Evolutionary conservation across 108 stramenopile species (phyloP).

Genomic region (Fragilariopsis cylindrus): DNA sequence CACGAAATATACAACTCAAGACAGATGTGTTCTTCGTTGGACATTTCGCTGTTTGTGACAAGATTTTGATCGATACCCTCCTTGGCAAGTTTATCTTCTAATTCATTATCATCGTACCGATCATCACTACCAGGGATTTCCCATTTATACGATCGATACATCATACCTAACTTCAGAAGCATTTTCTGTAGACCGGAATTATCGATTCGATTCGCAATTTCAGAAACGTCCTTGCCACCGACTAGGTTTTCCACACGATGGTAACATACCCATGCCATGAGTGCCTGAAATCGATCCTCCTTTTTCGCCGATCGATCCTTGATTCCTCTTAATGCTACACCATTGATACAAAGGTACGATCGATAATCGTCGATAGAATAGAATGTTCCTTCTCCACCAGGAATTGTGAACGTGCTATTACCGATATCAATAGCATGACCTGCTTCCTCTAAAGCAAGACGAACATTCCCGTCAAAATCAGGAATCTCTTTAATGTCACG

Average conservation of each 20-base stretch:
- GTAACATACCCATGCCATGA: slow-evolving; percentile 1
- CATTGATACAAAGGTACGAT: neutral
- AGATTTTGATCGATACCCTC: too few species aligned
- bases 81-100: too few species aligned
- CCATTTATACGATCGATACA: too few species aligned
- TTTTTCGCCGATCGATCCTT: neutral
- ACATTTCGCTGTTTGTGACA: too few species aligned
- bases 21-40: too few species aligned
- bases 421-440: neutral
- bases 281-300: slow-evolving; percentile 3
- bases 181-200: too few species aligned
- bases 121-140: too few species aligned
- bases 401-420: neutral
- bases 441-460: neutral
- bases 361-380: neutral
- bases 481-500: neutral
- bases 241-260: neutral
- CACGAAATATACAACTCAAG: too few species aligned
- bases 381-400: neutral
- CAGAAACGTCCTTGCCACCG: slow-evolving; percentile 1
- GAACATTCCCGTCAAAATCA: neutral
- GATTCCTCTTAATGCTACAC: neutral
- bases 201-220: neutral
- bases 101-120: too few species aligned
- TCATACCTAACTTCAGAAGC: too few species aligned